Conservation (phyloP, 2,329 filamentous ascomycete species). For the Lithohypha guttulata region DNA sequence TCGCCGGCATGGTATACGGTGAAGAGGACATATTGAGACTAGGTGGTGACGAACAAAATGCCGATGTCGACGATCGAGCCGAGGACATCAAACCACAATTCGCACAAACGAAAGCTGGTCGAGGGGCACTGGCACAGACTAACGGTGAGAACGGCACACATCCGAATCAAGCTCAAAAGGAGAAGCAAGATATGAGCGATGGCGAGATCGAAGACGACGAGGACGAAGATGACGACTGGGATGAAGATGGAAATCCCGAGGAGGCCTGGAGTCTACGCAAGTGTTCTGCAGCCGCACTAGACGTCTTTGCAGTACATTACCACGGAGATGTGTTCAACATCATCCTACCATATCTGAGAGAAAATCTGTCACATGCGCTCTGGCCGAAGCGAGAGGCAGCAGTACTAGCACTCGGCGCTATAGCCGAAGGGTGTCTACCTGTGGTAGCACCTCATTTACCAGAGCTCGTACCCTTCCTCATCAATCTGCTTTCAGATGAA, state of each 20-base stretch:
- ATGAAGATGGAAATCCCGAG: constrained; percentile 63
- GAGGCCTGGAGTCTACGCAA: constrained; percentile 93
- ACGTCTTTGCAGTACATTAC: constrained; percentile 88
- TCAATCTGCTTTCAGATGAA: constrained; percentile 69
- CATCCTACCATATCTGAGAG: constrained; percentile 83
- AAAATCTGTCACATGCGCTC: constrained; percentile 75
- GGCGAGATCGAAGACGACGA: constrained; percentile 72
- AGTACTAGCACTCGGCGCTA: constrained; percentile 84
- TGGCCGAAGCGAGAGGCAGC: constrained; percentile 92
- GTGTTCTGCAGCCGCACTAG: constrained; percentile 88
- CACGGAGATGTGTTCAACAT: constrained; percentile 77
- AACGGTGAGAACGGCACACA: constrained; percentile 41
- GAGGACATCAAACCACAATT: constrained; percentile 91
- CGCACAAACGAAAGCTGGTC: constrained; percentile 57
- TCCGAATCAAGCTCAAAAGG: constrained; percentile 35
- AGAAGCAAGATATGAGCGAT: constrained; percentile 66
- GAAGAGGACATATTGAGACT: constrained; percentile 83
- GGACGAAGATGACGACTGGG: constrained; percentile 59
- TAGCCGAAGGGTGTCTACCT: constrained; percentile 87
- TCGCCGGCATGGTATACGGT: constrained; percentile 93
- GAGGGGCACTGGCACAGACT: constrained; percentile 34
- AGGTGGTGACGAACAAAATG: constrained; percentile 76
- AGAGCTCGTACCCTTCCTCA: constrained; percentile 79
- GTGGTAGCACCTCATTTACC: constrained; percentile 84
- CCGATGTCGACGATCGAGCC: constrained; percentile 77